Evolutionary conservation across 371 early-diverging fungal genomes (phyloP), one percentile per base, ranked within the genome.

Genomic region (Mucor lusitanicus): DNA sequence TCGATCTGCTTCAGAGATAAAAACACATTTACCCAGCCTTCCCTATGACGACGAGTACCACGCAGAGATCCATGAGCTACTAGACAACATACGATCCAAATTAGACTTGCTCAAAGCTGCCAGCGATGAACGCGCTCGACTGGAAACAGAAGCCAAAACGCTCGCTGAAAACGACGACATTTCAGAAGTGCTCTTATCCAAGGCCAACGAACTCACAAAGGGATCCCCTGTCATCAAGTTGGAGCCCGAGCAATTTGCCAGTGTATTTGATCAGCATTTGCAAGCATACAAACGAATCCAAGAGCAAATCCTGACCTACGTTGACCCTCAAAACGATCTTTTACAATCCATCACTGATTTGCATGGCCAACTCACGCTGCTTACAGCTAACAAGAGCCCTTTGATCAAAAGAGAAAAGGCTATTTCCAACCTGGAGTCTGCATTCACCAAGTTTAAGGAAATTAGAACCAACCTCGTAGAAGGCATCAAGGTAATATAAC

Each of bases 171-270:
- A 82, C 37, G 95, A 95, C 70, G 94, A 95, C 64, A 90, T 95
- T 63, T 81, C 70, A 23, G 69, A 67, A n/a, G 66, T 71, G 7
- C 55, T 86, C 3, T 68, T 82, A 2, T 65, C 57, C 15, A 76
- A 79, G 56, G 79, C 82, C 2, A 68, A 77, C 13, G 77, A 78
- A 63, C 61, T 86, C n/a, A 81, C 82, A 12, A 76, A 79, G 5
- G 78, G 81, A 3, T 85, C 88, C 4, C 87, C 88, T 0, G 83
- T 85, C 0, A 79, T 89, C 32, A 89, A 90, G 71, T 79, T 92
- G 46, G 92, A 92, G 61, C 83, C 89, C 8, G 88, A 88, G 27
- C 92, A 90, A 63, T 92, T 92, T 66, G 86, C 88, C 46, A 84
- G 84, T 13, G 76, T 88, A 23, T 92, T 93, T 78, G 84, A 78